These are phyloP conservation scores for Pilasporangium apinafurcum DNA, from an alignment of 352 stramenopile species.

Conservation along the genomic window DNA sequence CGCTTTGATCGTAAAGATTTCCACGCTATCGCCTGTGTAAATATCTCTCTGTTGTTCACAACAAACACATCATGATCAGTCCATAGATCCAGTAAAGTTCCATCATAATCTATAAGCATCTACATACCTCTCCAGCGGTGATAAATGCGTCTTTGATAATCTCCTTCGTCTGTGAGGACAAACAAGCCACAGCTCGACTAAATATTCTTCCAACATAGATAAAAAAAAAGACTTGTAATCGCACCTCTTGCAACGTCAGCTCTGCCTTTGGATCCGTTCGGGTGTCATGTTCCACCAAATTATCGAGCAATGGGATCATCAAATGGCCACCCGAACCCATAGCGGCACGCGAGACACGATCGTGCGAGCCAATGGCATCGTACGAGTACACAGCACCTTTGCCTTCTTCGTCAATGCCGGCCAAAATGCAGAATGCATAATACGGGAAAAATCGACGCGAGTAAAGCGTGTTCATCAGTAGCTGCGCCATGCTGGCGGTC, in stretches of 20 bases:
- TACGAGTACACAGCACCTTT: constrained; percentile 98
- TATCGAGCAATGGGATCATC: constrained; percentile 98
- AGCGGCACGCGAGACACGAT: constrained; percentile 65
- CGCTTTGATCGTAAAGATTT: constrained; percentile 97
- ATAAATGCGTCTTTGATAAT: constrained; percentile 99
- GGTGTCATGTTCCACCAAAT: constrained; percentile 91
- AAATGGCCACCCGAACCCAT: constrained; percentile 93
- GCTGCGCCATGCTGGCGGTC: constrained; percentile 91
- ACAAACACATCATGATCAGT: constrained; percentile 1
- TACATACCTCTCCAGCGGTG: constrained; percentile 90
- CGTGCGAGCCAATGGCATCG: constrained; percentile 94
- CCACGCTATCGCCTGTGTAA: constrained; percentile 97
- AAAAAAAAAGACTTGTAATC: not conserved
- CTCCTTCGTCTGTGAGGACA: constrained; percentile 81
- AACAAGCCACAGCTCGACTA: not conserved
- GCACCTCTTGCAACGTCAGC: constrained; percentile 85
- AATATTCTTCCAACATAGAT: not conserved
- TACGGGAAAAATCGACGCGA: constrained; percentile 98
- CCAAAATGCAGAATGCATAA: constrained; percentile 98
- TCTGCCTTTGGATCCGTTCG: constrained; percentile 90
- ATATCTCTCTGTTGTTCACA: constrained; percentile 89
- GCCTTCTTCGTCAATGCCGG: constrained; percentile 94
- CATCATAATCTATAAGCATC: not conserved
- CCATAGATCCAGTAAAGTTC: not conserved
- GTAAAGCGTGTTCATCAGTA: constrained; percentile 98